Conservation (phyloP, 179 eudicot species). For the Heliamphora pulchella region DNA sequence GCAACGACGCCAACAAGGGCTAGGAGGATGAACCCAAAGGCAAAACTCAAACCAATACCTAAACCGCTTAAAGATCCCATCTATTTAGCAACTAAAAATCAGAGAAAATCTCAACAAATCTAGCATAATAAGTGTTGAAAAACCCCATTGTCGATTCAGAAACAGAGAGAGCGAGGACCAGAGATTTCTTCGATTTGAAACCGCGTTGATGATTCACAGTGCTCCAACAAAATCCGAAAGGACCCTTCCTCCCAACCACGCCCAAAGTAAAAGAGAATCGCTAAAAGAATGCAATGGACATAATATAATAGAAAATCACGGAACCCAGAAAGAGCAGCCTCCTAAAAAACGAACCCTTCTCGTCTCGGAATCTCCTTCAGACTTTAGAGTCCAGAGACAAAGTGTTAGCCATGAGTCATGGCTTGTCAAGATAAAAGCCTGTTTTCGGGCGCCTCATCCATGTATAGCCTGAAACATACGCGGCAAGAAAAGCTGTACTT, state of each 20-base stretch:
- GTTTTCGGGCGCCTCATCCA: not conserved
- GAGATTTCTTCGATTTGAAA: constrained; percentile 3
- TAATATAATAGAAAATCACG: not conserved
- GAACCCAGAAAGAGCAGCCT: constrained; percentile 9
- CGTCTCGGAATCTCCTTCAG: not conserved
- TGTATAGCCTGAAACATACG: constrained; percentile 7
- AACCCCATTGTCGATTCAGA: not conserved
- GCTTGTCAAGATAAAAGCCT: not conserved
- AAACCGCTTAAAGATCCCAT: constrained; percentile 68
- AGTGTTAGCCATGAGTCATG: not conserved
- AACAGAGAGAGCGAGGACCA: not conserved
- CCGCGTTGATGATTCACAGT: not conserved
- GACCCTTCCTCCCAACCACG: constrained; percentile 1
- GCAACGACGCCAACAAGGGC: constrained; percentile 38
- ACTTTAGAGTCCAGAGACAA: not conserved
- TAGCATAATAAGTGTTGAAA: not conserved
- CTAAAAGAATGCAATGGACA: not conserved
- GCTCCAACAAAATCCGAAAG: not conserved
- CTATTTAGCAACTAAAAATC: constrained; percentile 6
- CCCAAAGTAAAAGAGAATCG: not conserved
- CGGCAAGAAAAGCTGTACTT: not conserved
- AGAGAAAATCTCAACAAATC: not conserved
- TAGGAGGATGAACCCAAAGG: constrained; percentile 61
- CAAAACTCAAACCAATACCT: constrained; percentile 58
- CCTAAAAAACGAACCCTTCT: not conserved